Evolutionary conservation across 2,329 filamentous ascomycete species (phyloP).

Genomic region (Mycosphaerelloides madeirae): DNA sequence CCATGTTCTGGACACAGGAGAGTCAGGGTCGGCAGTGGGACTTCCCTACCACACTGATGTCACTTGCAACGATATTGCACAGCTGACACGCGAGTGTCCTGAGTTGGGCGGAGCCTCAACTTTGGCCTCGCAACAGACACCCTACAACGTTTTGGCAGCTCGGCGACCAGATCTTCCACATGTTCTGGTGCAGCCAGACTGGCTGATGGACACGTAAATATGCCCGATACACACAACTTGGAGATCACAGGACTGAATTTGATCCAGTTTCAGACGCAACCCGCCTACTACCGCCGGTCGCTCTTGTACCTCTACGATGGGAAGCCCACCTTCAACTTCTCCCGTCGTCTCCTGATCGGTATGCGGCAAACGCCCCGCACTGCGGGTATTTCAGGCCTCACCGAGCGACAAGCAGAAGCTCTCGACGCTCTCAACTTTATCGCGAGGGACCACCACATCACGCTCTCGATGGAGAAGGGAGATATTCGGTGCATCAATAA

Average conservation of each 20-base stretch:
- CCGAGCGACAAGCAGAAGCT: conserved; percentile 43
- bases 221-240: background rate
- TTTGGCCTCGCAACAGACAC: too few species aligned
- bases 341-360: too few species aligned
- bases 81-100: too few species aligned
- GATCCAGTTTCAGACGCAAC: conserved; percentile 14
- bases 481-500: conserved; percentile 51
- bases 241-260: too few species aligned
- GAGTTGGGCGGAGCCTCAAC: too few species aligned
- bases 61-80: conserved; percentile 62
- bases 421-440: conserved; percentile 44
- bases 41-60: conserved; percentile 65
- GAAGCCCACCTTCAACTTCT: conserved; percentile 41
- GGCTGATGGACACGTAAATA: background rate
- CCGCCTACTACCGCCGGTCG: conserved; percentile 41
- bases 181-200: conserved; percentile 47
- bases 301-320: conserved; percentile 49
- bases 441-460: conserved; percentile 36
- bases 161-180: too few species aligned
- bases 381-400: conserved; percentile 51
- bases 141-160: too few species aligned
- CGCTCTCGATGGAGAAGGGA: conserved; percentile 37
- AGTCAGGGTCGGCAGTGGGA: conserved; percentile 56
- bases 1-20: conserved; percentile 49
- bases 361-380: too few species aligned